phyloP scores from a whole-genome alignment of 805 yeast genomes.

The Geotrichum ghanense region DNA sequence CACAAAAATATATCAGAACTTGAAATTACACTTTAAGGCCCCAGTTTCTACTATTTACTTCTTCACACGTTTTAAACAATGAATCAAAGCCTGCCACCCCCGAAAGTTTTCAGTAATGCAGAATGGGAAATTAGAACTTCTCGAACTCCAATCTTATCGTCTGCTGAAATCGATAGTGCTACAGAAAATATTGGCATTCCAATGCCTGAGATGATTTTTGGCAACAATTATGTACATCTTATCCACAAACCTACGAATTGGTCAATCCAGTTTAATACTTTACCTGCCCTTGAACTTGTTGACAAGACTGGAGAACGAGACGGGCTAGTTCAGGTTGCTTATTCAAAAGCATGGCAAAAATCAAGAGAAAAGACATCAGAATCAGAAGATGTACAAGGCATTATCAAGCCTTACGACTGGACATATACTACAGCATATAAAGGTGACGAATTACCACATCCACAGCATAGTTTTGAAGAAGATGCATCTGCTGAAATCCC shows the following conservation, averaged over 20 bases:
- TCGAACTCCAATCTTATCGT: not conserved
- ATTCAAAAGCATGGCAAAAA: conserved; percentile 72
- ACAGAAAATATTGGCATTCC: conserved; percentile 60
- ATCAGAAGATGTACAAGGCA: conserved; percentile 39
- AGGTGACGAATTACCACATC: conserved; percentile 32
- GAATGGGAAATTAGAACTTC: not conserved
- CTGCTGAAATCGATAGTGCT: conserved; percentile 55
- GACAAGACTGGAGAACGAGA: conserved; percentile 38
- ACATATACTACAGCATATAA: conserved; percentile 75
- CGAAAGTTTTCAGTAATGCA: not conserved
- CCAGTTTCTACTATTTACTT: too few relatives aligned
- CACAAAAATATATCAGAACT: too few relatives aligned
- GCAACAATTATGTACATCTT: conserved; percentile 57
- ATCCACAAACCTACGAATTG: conserved; percentile 31
- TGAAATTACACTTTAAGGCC: too few relatives aligned
- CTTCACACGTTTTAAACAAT: not conserved
- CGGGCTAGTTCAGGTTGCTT: conserved; percentile 57
- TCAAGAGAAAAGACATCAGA: conserved; percentile 21
- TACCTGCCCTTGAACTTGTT: conserved; percentile 61
- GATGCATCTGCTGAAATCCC: conserved; percentile 43
- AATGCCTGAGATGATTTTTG: conserved; percentile 96
- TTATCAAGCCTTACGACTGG: conserved; percentile 89
- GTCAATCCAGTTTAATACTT: conserved; percentile 56
- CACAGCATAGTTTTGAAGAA: conserved; percentile 10
- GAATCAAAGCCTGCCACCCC: not conserved